A percentile compares a stretch with the other conserved stretches of the same genome.
These are phyloP conservation scores for Aspergillus pseudoglaucus DNA, from an alignment of 2,329 filamentous ascomycete species.

Conservation along the genomic window DNA sequence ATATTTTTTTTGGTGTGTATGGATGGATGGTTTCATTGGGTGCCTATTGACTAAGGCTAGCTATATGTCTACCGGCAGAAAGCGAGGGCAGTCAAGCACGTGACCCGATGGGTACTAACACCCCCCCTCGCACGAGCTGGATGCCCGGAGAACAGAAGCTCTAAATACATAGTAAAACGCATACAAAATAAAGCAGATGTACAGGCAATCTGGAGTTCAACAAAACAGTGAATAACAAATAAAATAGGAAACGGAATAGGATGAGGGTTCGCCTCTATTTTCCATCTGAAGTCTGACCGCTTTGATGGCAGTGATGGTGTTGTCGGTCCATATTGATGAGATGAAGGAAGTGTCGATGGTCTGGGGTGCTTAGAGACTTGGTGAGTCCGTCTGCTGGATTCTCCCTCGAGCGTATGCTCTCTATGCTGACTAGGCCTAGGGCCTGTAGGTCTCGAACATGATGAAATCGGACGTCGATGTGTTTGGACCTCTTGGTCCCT, in stretches of 20 bases:
- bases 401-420: neutral
- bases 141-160: neutral
- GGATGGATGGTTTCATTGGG: too few relatives aligned
- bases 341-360: neutral
- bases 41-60: too few relatives aligned
- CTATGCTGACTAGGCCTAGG: conserved; percentile 3
- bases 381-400: neutral
- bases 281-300: too few relatives aligned
- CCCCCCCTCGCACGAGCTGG: neutral
- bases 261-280: too few relatives aligned
- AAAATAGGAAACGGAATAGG: neutral
- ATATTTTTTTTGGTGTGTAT: too few relatives aligned
- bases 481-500: neutral
- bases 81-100: too few relatives aligned
- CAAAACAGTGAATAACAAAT: neutral
- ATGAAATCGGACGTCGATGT: conserved; percentile 1
- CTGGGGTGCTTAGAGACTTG: neutral
- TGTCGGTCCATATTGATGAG: neutral
- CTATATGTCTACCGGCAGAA: too few relatives aligned
- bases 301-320: too few relatives aligned
- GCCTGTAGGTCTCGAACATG: neutral
- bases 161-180: neutral
- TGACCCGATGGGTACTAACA: neutral
- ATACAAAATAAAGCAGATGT: neutral
- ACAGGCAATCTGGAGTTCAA: neutral